phyloP scores from a whole-genome alignment of 2,329 filamentous ascomycete genomes.

The Penicillium sp. region DNA sequence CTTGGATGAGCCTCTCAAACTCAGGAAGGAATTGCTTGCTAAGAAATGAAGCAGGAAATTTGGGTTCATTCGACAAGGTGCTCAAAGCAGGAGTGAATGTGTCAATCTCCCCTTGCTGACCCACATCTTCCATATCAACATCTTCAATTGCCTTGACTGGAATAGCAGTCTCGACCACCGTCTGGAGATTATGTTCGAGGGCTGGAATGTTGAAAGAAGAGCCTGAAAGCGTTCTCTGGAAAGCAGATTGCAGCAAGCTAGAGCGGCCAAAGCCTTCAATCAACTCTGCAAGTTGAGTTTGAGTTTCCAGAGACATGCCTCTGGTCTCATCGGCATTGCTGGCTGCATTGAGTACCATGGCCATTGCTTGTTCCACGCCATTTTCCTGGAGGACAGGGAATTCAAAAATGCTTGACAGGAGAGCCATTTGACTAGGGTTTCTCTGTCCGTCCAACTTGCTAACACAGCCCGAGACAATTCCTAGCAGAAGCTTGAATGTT shows the following conservation, averaged over 20 bases:
- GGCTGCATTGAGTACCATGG: conserved; percentile 31
- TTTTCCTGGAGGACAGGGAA: conserved; percentile 28
- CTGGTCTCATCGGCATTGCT: conserved; percentile 45
- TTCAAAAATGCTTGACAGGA: conserved; percentile 37
- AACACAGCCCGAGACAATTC: conserved; percentile 34
- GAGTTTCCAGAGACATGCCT: conserved; percentile 42
- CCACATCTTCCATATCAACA: conserved; percentile 46
- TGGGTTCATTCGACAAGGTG: conserved; percentile 26
- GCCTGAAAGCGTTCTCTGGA: conserved; percentile 61
- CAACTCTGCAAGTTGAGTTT: conserved; percentile 59
- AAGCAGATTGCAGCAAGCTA: conserved; percentile 55
- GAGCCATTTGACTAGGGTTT: conserved; percentile 42
- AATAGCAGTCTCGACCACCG: conserved; percentile 57
- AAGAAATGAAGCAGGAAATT: conserved; percentile 37
- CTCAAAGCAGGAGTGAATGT: conserved; percentile 32
- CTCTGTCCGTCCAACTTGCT: conserved; percentile 31
- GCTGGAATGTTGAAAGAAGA: conserved; percentile 66
- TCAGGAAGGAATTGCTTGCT: conserved; percentile 27
- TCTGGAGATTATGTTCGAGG: conserved; percentile 68
- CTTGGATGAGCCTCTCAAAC: conserved; percentile 37
- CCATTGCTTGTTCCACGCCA: conserved; percentile 29
- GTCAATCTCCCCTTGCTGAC: conserved; percentile 25
- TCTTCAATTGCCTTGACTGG: conserved; percentile 49
- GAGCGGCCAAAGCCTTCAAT: conserved; percentile 62
- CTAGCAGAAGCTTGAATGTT: conserved; percentile 33